These are phyloP conservation scores for Fusarium decemcellulare DNA, from an alignment of 2,329 filamentous ascomycete species.

Conservation along the genomic window DNA sequence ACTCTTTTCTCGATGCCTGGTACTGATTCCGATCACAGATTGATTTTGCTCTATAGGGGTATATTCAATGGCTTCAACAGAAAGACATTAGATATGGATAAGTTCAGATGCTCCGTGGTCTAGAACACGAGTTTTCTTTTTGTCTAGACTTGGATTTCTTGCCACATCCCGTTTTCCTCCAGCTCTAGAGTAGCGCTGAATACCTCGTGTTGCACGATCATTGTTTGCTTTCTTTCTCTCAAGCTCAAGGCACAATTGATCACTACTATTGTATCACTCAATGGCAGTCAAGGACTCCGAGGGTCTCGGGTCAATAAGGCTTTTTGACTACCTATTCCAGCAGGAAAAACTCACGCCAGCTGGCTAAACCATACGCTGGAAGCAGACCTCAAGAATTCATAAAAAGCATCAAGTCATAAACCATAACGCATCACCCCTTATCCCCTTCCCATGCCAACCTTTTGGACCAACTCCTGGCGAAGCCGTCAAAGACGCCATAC, in stretches of 20 bases:
- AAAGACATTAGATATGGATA: not conserved
- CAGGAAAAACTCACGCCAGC: not conserved
- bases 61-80: not conserved
- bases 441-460: not conserved
- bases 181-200: no score
- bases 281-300: conserved; percentile 4
- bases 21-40: not conserved
- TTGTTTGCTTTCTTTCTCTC: no score
- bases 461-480: not conserved
- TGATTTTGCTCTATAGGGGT: not conserved
- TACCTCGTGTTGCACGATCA: no score
- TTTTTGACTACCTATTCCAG: not conserved
- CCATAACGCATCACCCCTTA: conserved; percentile 5
- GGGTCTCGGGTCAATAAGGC: not conserved
- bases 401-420: conserved; percentile 34
- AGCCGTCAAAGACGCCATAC: conserved; percentile 9
- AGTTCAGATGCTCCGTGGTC: not conserved
- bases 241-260: no score
- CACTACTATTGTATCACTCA: not conserved
- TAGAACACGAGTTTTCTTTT: not conserved
- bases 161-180: not conserved
- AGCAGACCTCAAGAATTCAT: conserved; percentile 15
- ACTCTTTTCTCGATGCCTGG: no score
- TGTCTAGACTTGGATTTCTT: not conserved
- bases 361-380: not conserved